These are phyloP conservation scores for Nitzschia putrida DNA, from an alignment of 108 stramenopile genomes.

Conservation along the genomic window DNA sequence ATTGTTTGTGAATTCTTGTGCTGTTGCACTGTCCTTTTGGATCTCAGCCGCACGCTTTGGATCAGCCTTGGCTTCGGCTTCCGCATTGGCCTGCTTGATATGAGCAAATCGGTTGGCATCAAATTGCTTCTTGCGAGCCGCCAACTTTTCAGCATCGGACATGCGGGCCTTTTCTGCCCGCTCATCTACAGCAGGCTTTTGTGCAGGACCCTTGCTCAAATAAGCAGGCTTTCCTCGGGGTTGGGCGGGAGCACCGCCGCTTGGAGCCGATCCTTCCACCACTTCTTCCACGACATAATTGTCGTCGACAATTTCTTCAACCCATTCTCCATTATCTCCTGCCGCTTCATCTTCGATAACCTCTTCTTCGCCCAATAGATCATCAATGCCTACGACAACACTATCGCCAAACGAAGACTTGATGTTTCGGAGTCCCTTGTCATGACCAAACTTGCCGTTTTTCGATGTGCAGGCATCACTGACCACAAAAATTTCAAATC, in stretches of 20 bases:
- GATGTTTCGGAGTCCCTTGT: slow-evolving; percentile 17
- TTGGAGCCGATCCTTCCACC: background rate
- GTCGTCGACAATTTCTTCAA: slow-evolving; percentile 17
- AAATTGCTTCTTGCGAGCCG: slow-evolving; percentile 30
- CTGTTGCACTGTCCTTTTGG: slow-evolving; percentile 18
- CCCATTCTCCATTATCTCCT: slow-evolving; percentile 1
- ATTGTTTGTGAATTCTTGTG: slow-evolving; percentile 12
- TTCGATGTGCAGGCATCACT: slow-evolving; percentile 20
- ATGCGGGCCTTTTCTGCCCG: slow-evolving; percentile 18
- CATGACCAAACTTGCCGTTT: slow-evolving; percentile 23
- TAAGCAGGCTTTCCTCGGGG: slow-evolving; percentile 12
- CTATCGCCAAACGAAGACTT: slow-evolving; percentile 1
- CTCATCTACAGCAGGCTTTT: slow-evolving; percentile 11
- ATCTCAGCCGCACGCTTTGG: slow-evolving; percentile 20
- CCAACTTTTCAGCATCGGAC: slow-evolving; percentile 33
- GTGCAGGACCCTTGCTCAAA: background rate
- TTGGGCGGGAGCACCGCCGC: background rate
- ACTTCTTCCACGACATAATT: slow-evolving; percentile 9
- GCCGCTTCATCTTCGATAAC: slow-evolving; percentile 6
- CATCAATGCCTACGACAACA: slow-evolving; percentile 20
- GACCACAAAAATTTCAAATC: slow-evolving; percentile 26
- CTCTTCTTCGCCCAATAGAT: slow-evolving; percentile 23
- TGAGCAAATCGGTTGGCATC: slow-evolving; percentile 30
- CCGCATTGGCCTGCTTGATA: slow-evolving; percentile 28
- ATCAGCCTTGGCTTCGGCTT: slow-evolving; percentile 10